Percentiles rank a stretch among this genome's conserved stretches.
Conservation (phyloP, 2,329 filamentous ascomycete species). For the Diaporthe amygdali region DNA sequence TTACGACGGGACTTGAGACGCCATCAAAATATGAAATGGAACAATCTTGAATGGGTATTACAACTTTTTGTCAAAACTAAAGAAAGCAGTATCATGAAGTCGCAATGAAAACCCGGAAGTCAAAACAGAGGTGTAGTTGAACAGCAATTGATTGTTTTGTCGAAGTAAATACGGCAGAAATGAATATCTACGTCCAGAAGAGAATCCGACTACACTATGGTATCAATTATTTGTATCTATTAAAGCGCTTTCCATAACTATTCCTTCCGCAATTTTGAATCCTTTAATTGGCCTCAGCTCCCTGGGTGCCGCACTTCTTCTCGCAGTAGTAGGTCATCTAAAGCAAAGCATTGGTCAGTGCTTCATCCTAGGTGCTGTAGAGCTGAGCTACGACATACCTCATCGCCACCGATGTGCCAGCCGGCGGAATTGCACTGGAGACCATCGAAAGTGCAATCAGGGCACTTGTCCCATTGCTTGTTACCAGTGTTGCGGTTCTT, state of each 20-base stretch:
- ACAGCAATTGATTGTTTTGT: neutral
- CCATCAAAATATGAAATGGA: neutral
- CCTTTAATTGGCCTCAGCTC: conserved; percentile 21
- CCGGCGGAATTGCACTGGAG: conserved; percentile 22
- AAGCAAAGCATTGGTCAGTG: neutral
- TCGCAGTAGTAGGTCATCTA: conserved; percentile 28
- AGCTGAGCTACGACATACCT: neutral
- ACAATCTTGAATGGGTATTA: neutral
- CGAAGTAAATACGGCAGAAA: neutral
- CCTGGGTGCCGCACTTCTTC: conserved; percentile 26
- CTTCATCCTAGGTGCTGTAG: neutral
- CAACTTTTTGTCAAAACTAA: neutral
- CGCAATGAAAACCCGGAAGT: neutral
- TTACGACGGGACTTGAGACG: neutral
- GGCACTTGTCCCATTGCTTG: conserved; percentile 29
- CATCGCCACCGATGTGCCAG: conserved; percentile 27
- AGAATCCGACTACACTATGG: neutral
- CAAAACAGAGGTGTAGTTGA: neutral
- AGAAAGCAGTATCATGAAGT: neutral
- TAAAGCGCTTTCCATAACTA: neutral
- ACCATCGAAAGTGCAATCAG: conserved; percentile 25
- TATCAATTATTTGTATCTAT: neutral
- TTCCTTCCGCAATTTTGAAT: neutral
- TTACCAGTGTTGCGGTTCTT: conserved; percentile 27
- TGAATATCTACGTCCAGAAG: neutral